Evolutionary conservation across 192 early-diverging fungal species (phyloP).

Genomic region (Powellomyces hirtus): DNA sequence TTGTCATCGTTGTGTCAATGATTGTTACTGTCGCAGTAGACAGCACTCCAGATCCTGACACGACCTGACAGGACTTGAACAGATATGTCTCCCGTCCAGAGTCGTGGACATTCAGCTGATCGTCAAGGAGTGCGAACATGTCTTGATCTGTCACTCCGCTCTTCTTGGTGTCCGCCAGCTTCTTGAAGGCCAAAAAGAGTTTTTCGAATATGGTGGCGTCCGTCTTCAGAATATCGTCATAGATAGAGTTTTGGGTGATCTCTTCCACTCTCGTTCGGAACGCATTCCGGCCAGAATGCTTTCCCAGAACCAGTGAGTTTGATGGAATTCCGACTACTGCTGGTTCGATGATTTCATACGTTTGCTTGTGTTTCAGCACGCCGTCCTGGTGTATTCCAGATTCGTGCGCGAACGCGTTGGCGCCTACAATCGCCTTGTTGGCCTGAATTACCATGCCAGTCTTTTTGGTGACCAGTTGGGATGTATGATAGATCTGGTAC

Average conservation of each 20-base stretch:
- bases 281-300: conserved; percentile 95
- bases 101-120: conserved; percentile 56
- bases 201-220: conserved; percentile 66
- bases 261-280: conserved; percentile 78
- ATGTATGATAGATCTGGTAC: conserved; percentile 78
- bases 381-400: conserved; percentile 99
- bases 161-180: conserved; percentile 87
- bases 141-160: conserved; percentile 81
- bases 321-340: conserved; percentile 87
- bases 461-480: conserved; percentile 82
- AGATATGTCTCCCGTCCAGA: conserved; percentile 55
- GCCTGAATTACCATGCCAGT: conserved; percentile 95
- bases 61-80: conserved; percentile 74
- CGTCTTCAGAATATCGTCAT: conserved; percentile 46
- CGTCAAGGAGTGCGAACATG: conserved; percentile 80
- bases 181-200: conserved; percentile 87
- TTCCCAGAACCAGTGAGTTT: conserved; percentile 84
- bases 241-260: conserved; percentile 61
- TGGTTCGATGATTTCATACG: conserved; percentile 96
- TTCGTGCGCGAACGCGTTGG: conserved; percentile 96
- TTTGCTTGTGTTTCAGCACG: conserved; percentile 91
- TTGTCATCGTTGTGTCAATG: conserved; percentile 47
- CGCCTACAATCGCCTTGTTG: conserved; percentile 98
- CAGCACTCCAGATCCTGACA: conserved; percentile 69
- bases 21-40: conserved; percentile 81